Evolutionary conservation across 140 eudicot genomes (phyloP), one percentile per base, ranked within the genome.

Genomic region (Oenanthe javanica): DNA sequence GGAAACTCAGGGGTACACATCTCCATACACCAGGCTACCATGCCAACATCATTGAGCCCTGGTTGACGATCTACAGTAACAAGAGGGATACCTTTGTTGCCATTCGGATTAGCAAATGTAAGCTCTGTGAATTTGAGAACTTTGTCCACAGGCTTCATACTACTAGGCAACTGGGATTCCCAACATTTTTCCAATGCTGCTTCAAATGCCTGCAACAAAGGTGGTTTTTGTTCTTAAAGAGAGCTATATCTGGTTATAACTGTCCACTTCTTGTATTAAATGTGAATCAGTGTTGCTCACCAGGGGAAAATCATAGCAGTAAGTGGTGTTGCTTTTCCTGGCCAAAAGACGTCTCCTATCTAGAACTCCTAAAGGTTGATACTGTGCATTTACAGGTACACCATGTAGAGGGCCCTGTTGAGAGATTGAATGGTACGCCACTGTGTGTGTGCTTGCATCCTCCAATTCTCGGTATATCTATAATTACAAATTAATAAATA

Each of bases 21-120:
- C 81, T 96, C 96, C 98, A 96, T 87, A 43, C 75, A 82, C 99
- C 99, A 96, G 7, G 99, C 99, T 59, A 96, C 99, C 99, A 96
- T 92, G 74, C 99, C 99, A 38, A 93, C 96, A 66, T 93, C 96
- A 80, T 93, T 96, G 57, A 79, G 87, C 78, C 90, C 99, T 0
- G 98, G 98, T 72, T 88, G 86, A 14, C 99, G 96, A 82, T 88
- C 89, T 54, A 81, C 81, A 1, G 92, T 64, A 50, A 91, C 83
- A 55, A 93, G 91, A 5, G 90, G 96, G 21, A 96, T 96, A 52
- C 96, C 98, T 97, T 94, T 89, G 45, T 83, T 77, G 23, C 98
- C 97, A 75, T 75, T 79, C 42, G 82, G 82, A 81, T 96, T 95
- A 77, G 94, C 85, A 88, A 96, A 96, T 27, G 57, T 77, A 50